Evolutionary conservation across 23 red algal species (phyloP).

Genomic region (Gracilariopsis chorda): DNA sequence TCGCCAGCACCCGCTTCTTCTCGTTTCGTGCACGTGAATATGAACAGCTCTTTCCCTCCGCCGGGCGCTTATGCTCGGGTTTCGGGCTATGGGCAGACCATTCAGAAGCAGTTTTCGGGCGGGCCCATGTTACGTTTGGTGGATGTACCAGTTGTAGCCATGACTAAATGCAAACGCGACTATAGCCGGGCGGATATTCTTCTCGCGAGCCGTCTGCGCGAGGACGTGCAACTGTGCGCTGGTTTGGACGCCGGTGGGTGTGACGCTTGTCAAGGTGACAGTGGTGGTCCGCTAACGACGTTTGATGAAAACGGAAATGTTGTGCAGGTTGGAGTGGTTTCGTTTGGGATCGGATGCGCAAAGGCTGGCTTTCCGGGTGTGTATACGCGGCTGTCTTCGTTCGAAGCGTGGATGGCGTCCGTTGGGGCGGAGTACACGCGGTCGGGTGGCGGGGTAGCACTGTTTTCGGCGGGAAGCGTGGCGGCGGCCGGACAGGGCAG

Average conservation of each 20-base stretch:
- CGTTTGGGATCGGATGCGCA: slow-evolving; percentile 72
- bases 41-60: slow-evolving; percentile 2
- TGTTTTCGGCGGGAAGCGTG: neutral
- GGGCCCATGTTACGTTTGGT: neutral
- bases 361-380: slow-evolving; percentile 41
- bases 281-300: slow-evolving; percentile 45
- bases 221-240: slow-evolving; percentile 49
- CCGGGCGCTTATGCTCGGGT: slow-evolving; percentile 1
- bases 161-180: slow-evolving; percentile 6
- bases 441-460: neutral
- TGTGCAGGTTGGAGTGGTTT: slow-evolving; percentile 61
- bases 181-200: neutral
- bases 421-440: neutral
- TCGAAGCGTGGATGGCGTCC: slow-evolving; percentile 34
- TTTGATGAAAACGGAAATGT: slow-evolving; percentile 32
- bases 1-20: neutral
- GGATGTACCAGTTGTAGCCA: slow-evolving; percentile 47
- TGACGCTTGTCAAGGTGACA: slow-evolving; percentile 65
- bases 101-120: neutral
- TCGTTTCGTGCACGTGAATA: slow-evolving; percentile 33
- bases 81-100: slow-evolving; percentile 24
- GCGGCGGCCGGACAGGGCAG: neutral
- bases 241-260: slow-evolving; percentile 46
- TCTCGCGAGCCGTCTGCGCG: neutral
- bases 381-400: slow-evolving; percentile 50